Evolutionary conservation across 1,284 basidiomycete species (phyloP).

Genomic region (Ustanciosporium gigantosporum): DNA sequence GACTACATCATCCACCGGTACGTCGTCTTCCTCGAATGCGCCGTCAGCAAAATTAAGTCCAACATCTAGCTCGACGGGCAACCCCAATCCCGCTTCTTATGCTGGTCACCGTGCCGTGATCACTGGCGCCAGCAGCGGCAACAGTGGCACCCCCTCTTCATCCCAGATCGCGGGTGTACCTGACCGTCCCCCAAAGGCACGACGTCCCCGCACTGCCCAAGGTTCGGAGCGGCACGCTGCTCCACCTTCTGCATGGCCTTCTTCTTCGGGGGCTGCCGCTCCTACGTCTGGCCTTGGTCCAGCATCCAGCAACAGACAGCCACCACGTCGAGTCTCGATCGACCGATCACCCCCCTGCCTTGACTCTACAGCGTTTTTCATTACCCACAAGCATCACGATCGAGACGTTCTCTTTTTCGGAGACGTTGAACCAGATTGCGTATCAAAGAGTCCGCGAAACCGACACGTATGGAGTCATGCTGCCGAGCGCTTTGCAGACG

Average conservation of each 20-base stretch:
- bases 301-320: conserved; percentile 4
- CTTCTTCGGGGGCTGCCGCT: conserved; percentile 4
- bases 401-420: conserved; percentile 57
- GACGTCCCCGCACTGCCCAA: conserved; percentile 42
- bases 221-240: conserved; percentile 35
- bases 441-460: conserved; percentile 45
- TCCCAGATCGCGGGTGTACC: too few species aligned
- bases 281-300: not conserved
- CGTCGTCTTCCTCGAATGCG: not conserved
- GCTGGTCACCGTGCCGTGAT: too few species aligned
- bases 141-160: too few species aligned
- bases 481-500: conserved; percentile 41
- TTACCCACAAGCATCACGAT: conserved; percentile 49
- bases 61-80: too few species aligned
- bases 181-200: too few species aligned
- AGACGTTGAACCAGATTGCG: conserved; percentile 56
- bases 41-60: not conserved
- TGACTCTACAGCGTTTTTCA: conserved; percentile 55
- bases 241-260: conserved; percentile 26
- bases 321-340: conserved; percentile 31
- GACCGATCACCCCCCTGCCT: conserved; percentile 38
- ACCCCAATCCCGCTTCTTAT: too few species aligned
- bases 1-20: not conserved
- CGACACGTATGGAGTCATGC: conserved; percentile 49
- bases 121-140: not conserved